Evolutionary conservation across 2,329 filamentous ascomycete genomes (phyloP).

Genomic region (Diaporthe citriasiana): DNA sequence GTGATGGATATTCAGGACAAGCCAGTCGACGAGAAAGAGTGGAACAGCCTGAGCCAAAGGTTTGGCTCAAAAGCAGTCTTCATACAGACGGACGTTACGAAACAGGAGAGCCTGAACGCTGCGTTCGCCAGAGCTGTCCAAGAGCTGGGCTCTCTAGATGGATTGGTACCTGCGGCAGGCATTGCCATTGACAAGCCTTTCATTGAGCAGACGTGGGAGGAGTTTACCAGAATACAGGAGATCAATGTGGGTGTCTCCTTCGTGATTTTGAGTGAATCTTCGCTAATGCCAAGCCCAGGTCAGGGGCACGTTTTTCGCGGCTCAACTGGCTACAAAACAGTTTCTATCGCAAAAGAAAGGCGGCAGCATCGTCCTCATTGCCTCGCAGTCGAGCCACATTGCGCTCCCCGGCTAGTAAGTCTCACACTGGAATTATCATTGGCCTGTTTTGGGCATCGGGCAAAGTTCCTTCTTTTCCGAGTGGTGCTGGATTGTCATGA

Average conservation of each 20-base stretch:
- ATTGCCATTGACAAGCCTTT: conserved; percentile 61
- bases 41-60: conserved; percentile 43
- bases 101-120: conserved; percentile 48
- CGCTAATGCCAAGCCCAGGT: conserved; percentile 48
- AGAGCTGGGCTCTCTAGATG: conserved; percentile 49
- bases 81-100: conserved; percentile 52
- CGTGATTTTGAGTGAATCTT: not conserved
- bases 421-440: no score
- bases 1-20: conserved; percentile 53
- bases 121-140: conserved; percentile 47
- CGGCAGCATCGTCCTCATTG: conserved; percentile 57
- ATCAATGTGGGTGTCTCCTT: conserved; percentile 54
- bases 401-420: conserved; percentile 51
- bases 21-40: conserved; percentile 48
- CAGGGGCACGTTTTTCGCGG: conserved; percentile 58
- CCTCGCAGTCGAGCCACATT: conserved; percentile 55
- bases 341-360: conserved; percentile 56
- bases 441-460: no score
- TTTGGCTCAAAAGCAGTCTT: conserved; percentile 48
- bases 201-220: conserved; percentile 59
- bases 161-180: conserved; percentile 54
- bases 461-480: not conserved
- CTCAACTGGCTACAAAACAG: conserved; percentile 56
- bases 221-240: conserved; percentile 56
- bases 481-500: not conserved